Conservation (phyloP, 1,139 yeast species). For the Hansenula sp. region DNA sequence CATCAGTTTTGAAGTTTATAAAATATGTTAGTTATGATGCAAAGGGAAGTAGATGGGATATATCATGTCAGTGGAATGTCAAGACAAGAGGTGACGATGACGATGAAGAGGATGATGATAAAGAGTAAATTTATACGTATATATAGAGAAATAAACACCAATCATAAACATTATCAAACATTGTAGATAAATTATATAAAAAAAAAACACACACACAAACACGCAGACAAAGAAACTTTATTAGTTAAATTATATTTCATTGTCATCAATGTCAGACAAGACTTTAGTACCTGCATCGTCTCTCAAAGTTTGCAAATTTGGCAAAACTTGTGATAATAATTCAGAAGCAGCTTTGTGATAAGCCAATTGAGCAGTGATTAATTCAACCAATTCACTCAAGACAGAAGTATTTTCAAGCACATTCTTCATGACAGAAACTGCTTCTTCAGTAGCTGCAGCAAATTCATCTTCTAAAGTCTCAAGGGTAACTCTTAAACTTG, state of each 20-base stretch:
- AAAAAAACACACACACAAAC: not conserved
- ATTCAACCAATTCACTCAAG: conserved; percentile 62
- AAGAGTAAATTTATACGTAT: conserved; percentile 8
- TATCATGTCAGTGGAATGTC: conserved; percentile 77
- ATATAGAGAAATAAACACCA: not conserved
- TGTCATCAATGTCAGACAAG: conserved; percentile 24
- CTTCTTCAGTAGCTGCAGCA: conserved; percentile 88
- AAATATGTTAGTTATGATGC: conserved; percentile 90
- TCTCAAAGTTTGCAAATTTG: conserved; percentile 58
- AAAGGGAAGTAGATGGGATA: conserved; percentile 91
- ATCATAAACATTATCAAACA: not conserved
- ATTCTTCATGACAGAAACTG: conserved; percentile 79
- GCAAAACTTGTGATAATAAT: conserved; percentile 60
- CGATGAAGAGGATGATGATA: conserved; percentile 28
- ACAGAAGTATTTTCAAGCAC: conserved; percentile 75
- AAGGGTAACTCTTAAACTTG: conserved; percentile 70
- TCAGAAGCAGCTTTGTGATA: conserved; percentile 77
- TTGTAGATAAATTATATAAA: not conserved
- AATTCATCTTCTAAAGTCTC: conserved; percentile 88
- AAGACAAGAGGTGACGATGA: conserved; percentile 36
- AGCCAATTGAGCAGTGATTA: conserved; percentile 77
- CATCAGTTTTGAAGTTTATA: conserved; percentile 79
- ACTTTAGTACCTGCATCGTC: conserved; percentile 42
- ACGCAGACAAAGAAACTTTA: not conserved
- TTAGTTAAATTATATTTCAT: conserved; percentile 8